Conservation (phyloP, 2,329 filamentous ascomycete genomes). For the Davidsoniella eucalypti region DNA sequence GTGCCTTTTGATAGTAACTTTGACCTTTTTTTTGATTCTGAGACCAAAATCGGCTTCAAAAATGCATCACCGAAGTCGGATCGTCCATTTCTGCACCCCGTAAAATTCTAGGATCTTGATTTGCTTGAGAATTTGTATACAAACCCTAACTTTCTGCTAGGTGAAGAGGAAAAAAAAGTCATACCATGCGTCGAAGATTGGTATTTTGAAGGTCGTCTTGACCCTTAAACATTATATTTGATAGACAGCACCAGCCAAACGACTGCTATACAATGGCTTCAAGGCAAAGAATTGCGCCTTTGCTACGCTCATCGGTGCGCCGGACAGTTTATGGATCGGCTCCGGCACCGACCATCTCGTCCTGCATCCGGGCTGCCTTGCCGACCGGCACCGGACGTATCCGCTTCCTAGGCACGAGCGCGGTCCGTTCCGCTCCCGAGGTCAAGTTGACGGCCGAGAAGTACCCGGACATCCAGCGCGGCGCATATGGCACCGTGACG, state of each 20-base stretch:
- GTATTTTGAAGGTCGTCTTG: no score
- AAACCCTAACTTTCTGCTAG: no score
- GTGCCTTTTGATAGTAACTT: no score
- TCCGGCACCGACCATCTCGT: neutral
- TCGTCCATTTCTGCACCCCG: no score
- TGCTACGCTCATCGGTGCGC: conserved; percentile 5
- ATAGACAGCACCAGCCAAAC: neutral
- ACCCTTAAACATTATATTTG: no score
- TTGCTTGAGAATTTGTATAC: no score
- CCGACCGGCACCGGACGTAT: neutral
- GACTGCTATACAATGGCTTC: conserved; percentile 8
- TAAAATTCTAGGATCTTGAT: no score
- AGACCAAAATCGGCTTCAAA: no score
- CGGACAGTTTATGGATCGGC: neutral
- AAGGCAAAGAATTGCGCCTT: conserved; percentile 3
- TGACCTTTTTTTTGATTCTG: no score
- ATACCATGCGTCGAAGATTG: no score
- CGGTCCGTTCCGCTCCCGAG: conserved; percentile 11
- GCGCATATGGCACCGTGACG: conserved; percentile 61
- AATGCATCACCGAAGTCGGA: no score
- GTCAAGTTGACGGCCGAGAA: conserved; percentile 67
- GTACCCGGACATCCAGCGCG: conserved; percentile 68
- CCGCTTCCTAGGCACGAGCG: neutral
- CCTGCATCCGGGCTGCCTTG: neutral
- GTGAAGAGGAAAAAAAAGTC: no score